These are phyloP conservation scores for Penicillium verhagenii DNA, from an alignment of 495 filamentous ascomycete genomes.

Conservation along the genomic window DNA sequence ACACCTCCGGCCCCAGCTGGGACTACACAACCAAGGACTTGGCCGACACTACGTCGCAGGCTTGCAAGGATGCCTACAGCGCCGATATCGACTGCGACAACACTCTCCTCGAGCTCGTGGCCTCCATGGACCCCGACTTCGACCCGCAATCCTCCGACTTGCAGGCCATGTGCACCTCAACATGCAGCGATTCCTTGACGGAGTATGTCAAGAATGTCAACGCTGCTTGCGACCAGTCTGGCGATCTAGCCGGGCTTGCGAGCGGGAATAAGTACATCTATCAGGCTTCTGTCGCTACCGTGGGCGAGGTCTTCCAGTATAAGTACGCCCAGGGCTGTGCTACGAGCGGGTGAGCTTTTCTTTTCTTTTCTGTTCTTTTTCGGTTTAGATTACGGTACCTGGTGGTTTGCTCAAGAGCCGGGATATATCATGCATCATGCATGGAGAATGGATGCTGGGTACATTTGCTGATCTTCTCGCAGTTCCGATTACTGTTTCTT, in stretches of 20 bases:
- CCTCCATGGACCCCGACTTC: conserved; percentile 25
- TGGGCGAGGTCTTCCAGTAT: conserved; percentile 32
- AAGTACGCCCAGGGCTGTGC: conserved; percentile 25
- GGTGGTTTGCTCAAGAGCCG: conserved; percentile 1
- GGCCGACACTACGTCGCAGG: conserved; percentile 26
- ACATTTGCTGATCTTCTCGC: conserved; percentile 12
- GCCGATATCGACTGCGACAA: conserved; percentile 30
- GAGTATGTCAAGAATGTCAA: conserved; percentile 30
- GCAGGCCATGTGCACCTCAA: conserved; percentile 23
- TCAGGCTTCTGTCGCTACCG: conserved; percentile 21
- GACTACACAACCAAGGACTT: conserved; percentile 29
- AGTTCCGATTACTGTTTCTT: conserved; percentile 27
- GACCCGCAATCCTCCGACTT: conserved; percentile 22
- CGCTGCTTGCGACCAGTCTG: conserved; percentile 18
- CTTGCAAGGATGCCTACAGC: conserved; percentile 33
- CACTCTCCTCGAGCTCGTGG: conserved; percentile 25
- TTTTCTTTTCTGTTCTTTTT: too few species aligned
- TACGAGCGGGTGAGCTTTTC: conserved; percentile 22
- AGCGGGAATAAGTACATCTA: conserved; percentile 11
- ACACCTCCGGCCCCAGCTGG: conserved; percentile 23
- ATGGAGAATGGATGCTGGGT: too few species aligned
- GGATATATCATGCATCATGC: too few species aligned
- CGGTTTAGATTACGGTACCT: too few species aligned
- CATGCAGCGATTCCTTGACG: conserved; percentile 26
- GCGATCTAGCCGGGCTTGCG: conserved; percentile 22